phyloP scores from a whole-genome alignment of 2,329 filamentous ascomycete species.

The Pseudocercospora ulei region DNA sequence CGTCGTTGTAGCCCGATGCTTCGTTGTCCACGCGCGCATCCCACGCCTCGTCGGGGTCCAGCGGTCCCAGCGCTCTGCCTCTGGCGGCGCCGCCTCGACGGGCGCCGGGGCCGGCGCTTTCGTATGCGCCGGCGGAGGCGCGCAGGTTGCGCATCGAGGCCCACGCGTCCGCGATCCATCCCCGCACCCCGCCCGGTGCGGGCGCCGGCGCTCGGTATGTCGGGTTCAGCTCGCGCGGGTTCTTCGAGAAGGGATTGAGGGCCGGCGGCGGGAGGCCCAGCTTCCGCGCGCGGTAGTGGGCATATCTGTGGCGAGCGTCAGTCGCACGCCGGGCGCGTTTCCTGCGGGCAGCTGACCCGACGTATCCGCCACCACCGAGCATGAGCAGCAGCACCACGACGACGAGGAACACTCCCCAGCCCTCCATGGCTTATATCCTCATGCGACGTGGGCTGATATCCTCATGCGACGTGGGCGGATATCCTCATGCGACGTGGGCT shows the following conservation, averaged over 20 bases:
- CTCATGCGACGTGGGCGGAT: slow-evolving; percentile 6
- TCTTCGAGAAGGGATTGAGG: slow-evolving; percentile 56
- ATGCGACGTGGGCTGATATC: no score
- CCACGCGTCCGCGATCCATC: slow-evolving; percentile 63
- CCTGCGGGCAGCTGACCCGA: slow-evolving; percentile 38
- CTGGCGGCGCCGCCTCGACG: slow-evolving; percentile 19
- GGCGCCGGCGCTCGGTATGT: slow-evolving; percentile 45
- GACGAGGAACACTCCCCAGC: slow-evolving; percentile 59
- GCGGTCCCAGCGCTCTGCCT: slow-evolving; percentile 52
- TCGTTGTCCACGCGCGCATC: slow-evolving; percentile 68
- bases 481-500: no score
- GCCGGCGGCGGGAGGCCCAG: slow-evolving; percentile 62
- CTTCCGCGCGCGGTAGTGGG: slow-evolving; percentile 60
- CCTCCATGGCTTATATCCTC: slow-evolving; percentile 23
- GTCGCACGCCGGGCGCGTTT: not conserved
- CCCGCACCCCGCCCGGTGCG: slow-evolving; percentile 54
- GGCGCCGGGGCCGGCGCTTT: slow-evolving; percentile 33
- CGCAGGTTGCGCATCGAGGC: slow-evolving; percentile 55
- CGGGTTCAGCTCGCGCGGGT: slow-evolving; percentile 20
- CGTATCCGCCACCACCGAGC: slow-evolving; percentile 53
- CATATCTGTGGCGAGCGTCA: slow-evolving; percentile 42
- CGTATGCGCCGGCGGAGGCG: slow-evolving; percentile 48
- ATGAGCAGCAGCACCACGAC: slow-evolving; percentile 56
- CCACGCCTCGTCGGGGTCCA: slow-evolving; percentile 81
- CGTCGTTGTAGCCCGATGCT: slow-evolving; percentile 62